Conservation (phyloP, 805 yeast genomes). For the Clavispora santaluciae region DNA sequence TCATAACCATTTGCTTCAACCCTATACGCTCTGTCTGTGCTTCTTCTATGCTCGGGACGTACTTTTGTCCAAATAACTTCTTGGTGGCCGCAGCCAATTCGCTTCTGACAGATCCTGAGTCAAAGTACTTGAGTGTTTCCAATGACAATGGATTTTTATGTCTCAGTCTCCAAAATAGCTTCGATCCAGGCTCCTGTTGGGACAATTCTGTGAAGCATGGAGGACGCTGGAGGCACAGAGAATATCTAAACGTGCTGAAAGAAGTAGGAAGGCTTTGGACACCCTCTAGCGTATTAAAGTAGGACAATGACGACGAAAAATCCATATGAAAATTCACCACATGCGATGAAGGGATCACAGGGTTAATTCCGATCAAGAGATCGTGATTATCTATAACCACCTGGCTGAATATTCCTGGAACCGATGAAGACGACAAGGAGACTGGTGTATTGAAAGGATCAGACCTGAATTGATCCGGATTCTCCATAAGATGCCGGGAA, state of each 20-base stretch:
- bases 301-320: constrained; percentile 4
- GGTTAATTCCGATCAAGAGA: constrained; percentile 11
- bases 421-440: neutral
- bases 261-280: neutral
- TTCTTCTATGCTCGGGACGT: neutral
- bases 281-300: neutral
- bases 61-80: constrained; percentile 7
- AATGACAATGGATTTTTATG: neutral
- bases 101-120: neutral
- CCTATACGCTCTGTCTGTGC: neutral
- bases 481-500: neutral
- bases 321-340: constrained; percentile 14
- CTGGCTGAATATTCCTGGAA: neutral
- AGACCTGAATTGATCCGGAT: neutral
- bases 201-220: constrained; percentile 13
- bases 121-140: neutral
- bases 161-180: constrained; percentile 10
- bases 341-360: constrained; percentile 10
- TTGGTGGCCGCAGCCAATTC: constrained; percentile 8
- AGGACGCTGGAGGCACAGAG: constrained; percentile 9
- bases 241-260: neutral
- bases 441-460: neutral
- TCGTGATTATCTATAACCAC: neutral
- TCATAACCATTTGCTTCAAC: constrained; percentile 1
- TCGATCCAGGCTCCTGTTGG: constrained; percentile 18